phyloP scores from a whole-genome alignment of 495 filamentous ascomycete species.

The Hypoxylon fragiforme region DNA sequence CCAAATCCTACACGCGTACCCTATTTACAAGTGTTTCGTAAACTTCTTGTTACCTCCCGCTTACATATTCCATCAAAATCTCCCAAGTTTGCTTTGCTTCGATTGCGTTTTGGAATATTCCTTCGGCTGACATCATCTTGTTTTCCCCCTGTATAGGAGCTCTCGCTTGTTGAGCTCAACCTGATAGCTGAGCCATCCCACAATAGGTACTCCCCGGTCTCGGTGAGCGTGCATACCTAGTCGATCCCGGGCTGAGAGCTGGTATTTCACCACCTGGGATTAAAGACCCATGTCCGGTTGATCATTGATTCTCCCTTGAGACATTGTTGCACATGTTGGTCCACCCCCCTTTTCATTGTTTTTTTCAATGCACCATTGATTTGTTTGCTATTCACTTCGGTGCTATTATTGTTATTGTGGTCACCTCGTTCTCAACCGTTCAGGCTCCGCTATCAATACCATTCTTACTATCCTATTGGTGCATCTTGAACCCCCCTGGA shows the following conservation, averaged over 20 bases:
- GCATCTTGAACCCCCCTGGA: background rate
- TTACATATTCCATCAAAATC: conserved; percentile 12
- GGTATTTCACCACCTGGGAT: no score
- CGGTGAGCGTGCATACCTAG: conserved; percentile 20
- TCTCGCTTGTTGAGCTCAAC: conserved; percentile 35
- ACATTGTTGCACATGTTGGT: conserved; percentile 34
- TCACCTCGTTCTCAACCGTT: conserved; percentile 21
- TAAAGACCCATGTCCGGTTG: conserved; percentile 24
- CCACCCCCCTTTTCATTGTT: conserved; percentile 19
- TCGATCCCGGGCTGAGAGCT: no score
- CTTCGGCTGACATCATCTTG: conserved; percentile 32
- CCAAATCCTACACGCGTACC: conserved; percentile 6
- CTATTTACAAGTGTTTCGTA: background rate
- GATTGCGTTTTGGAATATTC: conserved; percentile 18
- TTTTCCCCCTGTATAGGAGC: conserved; percentile 10
- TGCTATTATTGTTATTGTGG: conserved; percentile 1
- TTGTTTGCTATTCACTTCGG: background rate
- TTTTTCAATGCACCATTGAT: background rate
- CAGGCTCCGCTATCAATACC: background rate
- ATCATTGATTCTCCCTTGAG: conserved; percentile 21
- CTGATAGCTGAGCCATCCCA: conserved; percentile 6
- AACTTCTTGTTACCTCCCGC: conserved; percentile 7
- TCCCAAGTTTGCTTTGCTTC: no score
- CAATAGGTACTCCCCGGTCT: conserved; percentile 32
- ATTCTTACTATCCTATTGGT: conserved; percentile 29